Conservation (phyloP, 495 filamentous ascomycete genomes). For the Sporormia fimetaria region DNA sequence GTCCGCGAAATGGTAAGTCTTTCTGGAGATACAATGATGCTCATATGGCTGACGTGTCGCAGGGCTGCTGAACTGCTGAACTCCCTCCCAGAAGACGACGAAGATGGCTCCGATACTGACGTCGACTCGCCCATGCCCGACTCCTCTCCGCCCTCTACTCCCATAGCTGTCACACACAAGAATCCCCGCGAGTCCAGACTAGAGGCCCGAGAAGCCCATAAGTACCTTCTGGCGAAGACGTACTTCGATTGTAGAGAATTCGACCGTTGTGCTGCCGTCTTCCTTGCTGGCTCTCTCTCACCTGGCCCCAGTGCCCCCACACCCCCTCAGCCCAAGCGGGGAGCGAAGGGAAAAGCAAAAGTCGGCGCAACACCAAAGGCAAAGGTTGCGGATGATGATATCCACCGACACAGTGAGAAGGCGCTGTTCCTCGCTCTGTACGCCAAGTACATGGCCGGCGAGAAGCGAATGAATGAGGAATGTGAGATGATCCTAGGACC, state of each 20-base stretch:
- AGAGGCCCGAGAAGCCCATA: slow-evolving; percentile 67
- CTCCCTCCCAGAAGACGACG: slow-evolving; percentile 47
- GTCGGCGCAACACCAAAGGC: slow-evolving; percentile 25
- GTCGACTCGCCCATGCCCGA: slow-evolving; percentile 50
- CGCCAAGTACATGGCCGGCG: slow-evolving; percentile 81
- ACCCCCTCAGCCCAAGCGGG: slow-evolving; percentile 34
- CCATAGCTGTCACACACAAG: slow-evolving; percentile 30
- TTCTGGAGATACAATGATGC: too few species aligned
- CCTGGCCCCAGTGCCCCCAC: slow-evolving; percentile 43
- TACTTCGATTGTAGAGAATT: slow-evolving; percentile 94
- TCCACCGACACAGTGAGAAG: slow-evolving; percentile 65
- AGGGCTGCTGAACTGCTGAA: slow-evolving; percentile 94
- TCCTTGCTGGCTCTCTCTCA: slow-evolving; percentile 64
- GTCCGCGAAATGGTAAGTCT: slow-evolving; percentile 83
- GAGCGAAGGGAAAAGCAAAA: slow-evolving; percentile 45
- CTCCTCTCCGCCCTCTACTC: slow-evolving; percentile 27
- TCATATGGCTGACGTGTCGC: slow-evolving; percentile 5
- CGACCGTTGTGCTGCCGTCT: slow-evolving; percentile 85
- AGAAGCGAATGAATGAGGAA: slow-evolving; percentile 93
- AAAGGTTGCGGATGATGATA: slow-evolving; percentile 32
- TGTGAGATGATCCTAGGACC: slow-evolving; percentile 96
- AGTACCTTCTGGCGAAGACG: slow-evolving; percentile 84
- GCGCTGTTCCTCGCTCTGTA: slow-evolving; percentile 89
- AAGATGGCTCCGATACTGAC: slow-evolving; percentile 41
- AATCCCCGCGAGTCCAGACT: slow-evolving; percentile 58